Percentiles rank a stretch among this genome's conserved stretches.
phyloP scores from a whole-genome alignment of 768 basidiomycete genomes.

The Leucosporidium creatinivorum region DNA sequence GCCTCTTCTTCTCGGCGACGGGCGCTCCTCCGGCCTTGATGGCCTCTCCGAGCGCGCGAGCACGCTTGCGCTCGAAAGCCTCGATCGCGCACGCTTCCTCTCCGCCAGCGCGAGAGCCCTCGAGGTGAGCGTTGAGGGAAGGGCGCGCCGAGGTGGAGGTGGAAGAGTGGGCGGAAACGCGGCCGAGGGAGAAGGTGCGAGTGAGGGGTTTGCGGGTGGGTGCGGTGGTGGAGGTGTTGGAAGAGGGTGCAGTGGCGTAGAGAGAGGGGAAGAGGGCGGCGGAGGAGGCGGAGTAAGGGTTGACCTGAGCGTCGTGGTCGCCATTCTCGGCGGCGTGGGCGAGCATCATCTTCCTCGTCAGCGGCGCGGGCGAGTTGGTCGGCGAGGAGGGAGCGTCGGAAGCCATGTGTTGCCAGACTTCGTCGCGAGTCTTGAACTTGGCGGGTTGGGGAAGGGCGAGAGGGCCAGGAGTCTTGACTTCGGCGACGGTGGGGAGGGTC shows the following conservation, averaged over 20 bases:
- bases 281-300: background rate
- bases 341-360: conserved; percentile 10
- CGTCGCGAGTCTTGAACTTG: background rate
- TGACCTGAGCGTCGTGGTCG: background rate
- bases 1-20: background rate
- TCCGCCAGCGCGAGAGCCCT: conserved; percentile 5
- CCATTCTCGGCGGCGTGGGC: background rate
- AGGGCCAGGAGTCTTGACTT: too few relatives aligned
- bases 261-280: background rate
- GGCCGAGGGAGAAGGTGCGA: background rate
- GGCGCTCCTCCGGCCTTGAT: background rate
- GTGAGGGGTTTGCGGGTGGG: background rate
- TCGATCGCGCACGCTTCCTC: conserved; percentile 18
- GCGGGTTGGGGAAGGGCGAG: too few relatives aligned
- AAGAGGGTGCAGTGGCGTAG: background rate
- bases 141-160: too few relatives aligned
- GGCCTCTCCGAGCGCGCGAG: conserved; percentile 6
- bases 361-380: conserved; percentile 1
- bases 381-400: background rate
- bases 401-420: conserved; percentile 4
- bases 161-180: background rate
- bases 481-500: too few relatives aligned
- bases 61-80: conserved; percentile 24
- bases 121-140: too few relatives aligned
- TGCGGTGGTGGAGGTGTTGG: background rate